These are phyloP conservation scores for Amanita molliuscula DNA, from an alignment of 768 basidiomycete species.

Conservation along the genomic window DNA sequence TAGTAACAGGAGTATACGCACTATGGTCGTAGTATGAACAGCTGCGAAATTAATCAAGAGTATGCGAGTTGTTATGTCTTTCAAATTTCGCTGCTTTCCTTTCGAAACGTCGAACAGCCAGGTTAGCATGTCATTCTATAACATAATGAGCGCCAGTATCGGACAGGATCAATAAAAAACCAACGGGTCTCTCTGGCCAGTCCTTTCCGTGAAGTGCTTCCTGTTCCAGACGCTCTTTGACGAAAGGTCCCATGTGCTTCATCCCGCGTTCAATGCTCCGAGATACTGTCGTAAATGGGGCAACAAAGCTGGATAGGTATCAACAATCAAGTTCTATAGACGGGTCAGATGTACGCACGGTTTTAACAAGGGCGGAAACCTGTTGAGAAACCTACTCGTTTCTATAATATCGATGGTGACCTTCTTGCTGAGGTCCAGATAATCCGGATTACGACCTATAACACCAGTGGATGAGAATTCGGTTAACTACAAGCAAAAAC, in stretches of 20 bases:
- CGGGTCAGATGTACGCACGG: constrained; percentile 9
- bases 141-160: background rate
- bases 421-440: constrained; percentile 9
- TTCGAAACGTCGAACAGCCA: constrained; percentile 36
- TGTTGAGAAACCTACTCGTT: constrained; percentile 13
- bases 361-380: constrained; percentile 16
- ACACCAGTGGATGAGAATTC: background rate
- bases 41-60: constrained; percentile 31
- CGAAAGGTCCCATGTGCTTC: constrained; percentile 17
- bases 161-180: background rate
- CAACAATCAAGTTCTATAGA: background rate
- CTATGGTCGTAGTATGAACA: constrained; percentile 32
- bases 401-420: constrained; percentile 10
- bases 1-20: constrained; percentile 8
- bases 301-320: constrained; percentile 9
- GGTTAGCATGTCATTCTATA: constrained; percentile 33
- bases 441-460: constrained; percentile 15
- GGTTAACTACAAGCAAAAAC: background rate
- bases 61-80: constrained; percentile 22
- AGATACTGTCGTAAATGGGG: constrained; percentile 7
- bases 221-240: constrained; percentile 16
- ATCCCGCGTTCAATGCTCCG: constrained; percentile 9
- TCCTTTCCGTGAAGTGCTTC: constrained; percentile 17
- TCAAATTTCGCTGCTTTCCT: constrained; percentile 14
- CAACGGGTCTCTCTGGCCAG: constrained; percentile 21